Percentiles rank a stretch among this genome's conserved stretches.
Conservation (phyloP, 441 rosid species). For the Erodium trifolium region DNA sequence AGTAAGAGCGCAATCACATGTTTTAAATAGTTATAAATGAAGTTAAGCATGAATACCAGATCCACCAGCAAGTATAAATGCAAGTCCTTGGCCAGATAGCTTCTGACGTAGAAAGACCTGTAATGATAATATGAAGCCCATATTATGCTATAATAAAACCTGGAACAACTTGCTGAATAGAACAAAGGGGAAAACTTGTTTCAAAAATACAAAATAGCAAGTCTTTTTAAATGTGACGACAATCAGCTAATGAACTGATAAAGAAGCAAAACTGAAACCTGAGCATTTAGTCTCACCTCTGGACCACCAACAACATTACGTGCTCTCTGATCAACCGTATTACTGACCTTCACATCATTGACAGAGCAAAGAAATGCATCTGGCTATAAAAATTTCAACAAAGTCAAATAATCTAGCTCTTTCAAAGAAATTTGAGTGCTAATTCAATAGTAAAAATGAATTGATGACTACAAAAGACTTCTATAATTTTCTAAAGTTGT, state of each 20-base stretch:
- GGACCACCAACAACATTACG: conserved; percentile 55
- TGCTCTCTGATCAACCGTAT: conserved; percentile 64
- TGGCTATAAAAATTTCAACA: conserved; percentile 63
- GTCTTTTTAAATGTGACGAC: background rate
- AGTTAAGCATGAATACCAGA: conserved; percentile 50
- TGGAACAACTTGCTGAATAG: background rate
- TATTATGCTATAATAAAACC: conserved; percentile 13
- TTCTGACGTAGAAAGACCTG: conserved; percentile 90
- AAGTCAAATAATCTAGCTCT: conserved; percentile 18
- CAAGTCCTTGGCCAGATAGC: conserved; percentile 90
- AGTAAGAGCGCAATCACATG: background rate
- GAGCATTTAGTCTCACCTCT: conserved; percentile 47
- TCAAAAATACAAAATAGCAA: background rate
- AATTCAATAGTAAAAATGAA: background rate
- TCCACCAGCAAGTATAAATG: conserved; percentile 89
- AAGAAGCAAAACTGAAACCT: background rate
- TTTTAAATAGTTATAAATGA: conserved; percentile 6
- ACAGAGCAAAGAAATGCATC: conserved; percentile 97
- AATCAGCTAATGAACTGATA: conserved; percentile 11
- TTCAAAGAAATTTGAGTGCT: background rate
- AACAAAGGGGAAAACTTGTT: background rate
- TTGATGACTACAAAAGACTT: background rate
- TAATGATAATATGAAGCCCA: conserved; percentile 17
- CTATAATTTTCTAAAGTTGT: conserved; percentile 8
- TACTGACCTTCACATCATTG: conserved; percentile 81